phyloP scores from a whole-genome alignment of 2,329 filamentous ascomycete genomes.

The Aschersonia sp. region DNA sequence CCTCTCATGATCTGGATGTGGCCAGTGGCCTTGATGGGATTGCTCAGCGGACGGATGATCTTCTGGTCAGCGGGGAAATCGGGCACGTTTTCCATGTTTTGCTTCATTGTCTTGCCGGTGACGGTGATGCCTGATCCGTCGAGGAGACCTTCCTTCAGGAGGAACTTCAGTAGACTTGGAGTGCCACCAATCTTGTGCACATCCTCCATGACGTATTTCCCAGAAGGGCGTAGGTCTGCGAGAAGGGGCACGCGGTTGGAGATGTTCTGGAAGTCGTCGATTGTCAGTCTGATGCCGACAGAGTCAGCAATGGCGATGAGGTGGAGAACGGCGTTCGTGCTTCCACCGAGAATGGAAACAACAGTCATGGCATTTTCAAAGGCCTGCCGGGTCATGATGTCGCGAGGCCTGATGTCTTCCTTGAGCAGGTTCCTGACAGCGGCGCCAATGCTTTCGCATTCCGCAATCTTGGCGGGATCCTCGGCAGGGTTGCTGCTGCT shows the following conservation, averaged over 20 bases:
- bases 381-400: slow-evolving; percentile 66
- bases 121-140: slow-evolving; percentile 71
- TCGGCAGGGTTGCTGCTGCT: slow-evolving; percentile 70
- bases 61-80: slow-evolving; percentile 62
- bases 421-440: slow-evolving; percentile 62
- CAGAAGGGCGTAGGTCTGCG: slow-evolving; percentile 71
- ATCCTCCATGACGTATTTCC: slow-evolving; percentile 76
- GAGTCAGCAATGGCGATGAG: slow-evolving; percentile 72
- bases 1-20: slow-evolving; percentile 82
- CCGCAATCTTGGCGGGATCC: slow-evolving; percentile 52
- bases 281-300: slow-evolving; percentile 66
- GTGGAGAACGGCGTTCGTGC: slow-evolving; percentile 76
- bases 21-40: slow-evolving; percentile 76
- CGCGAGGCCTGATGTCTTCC: slow-evolving; percentile 62
- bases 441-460: slow-evolving; percentile 57
- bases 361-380: slow-evolving; percentile 80
- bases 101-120: slow-evolving; percentile 75
- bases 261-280: slow-evolving; percentile 76
- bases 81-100: slow-evolving; percentile 68
- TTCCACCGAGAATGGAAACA: slow-evolving; percentile 69
- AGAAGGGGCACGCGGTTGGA: slow-evolving; percentile 68
- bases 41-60: slow-evolving; percentile 66
- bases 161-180: slow-evolving; percentile 73
- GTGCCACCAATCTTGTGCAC: slow-evolving; percentile 78
- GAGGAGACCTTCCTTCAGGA: slow-evolving; percentile 70